phyloP scores from a whole-genome alignment of 78 protist species.

The Anaeramoeba flamelloides region DNA sequence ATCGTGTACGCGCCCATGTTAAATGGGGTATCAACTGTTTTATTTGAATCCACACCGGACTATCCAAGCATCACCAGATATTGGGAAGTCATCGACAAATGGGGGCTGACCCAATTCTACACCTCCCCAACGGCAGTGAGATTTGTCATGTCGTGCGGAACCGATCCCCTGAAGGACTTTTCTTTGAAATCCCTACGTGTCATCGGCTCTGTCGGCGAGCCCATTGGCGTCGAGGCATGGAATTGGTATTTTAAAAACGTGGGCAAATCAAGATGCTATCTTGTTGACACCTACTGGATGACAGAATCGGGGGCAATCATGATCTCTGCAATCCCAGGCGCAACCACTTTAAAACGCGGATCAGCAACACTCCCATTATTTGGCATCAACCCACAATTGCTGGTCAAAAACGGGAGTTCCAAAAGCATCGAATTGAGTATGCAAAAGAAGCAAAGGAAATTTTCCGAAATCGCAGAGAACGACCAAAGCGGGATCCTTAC shows the following conservation, averaged over 20 bases:
- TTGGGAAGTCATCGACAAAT: no score
- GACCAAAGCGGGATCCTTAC: conserved; percentile 35
- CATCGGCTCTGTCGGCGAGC: conserved; percentile 38
- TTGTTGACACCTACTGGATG: conserved; percentile 94
- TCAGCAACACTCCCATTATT: conserved; percentile 72
- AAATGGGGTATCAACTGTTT: conserved; percentile 25
- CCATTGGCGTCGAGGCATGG: conserved; percentile 44
- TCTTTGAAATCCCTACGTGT: conserved; percentile 16
- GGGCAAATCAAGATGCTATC: conserved; percentile 52
- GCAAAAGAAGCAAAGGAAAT: no score
- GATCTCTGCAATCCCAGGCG: conserved; percentile 77
- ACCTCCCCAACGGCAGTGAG: conserved; percentile 51
- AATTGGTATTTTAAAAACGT: conserved; percentile 64
- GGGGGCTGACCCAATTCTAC: no score
- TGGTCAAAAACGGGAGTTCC: conserved; percentile 38
- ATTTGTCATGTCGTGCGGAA: conserved; percentile 32
- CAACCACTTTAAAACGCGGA: conserved; percentile 72
- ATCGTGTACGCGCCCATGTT: conserved; percentile 28
- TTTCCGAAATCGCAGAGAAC: no score
- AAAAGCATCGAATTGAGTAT: no score
- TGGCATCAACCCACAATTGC: conserved; percentile 60
- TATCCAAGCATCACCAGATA: no score
- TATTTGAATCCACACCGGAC: no score
- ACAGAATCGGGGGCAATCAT: conserved; percentile 87
- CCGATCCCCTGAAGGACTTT: conserved; percentile 21